Evolutionary conservation across 805 yeast species (phyloP).

Genomic region (Ogataea populi-albae): DNA sequence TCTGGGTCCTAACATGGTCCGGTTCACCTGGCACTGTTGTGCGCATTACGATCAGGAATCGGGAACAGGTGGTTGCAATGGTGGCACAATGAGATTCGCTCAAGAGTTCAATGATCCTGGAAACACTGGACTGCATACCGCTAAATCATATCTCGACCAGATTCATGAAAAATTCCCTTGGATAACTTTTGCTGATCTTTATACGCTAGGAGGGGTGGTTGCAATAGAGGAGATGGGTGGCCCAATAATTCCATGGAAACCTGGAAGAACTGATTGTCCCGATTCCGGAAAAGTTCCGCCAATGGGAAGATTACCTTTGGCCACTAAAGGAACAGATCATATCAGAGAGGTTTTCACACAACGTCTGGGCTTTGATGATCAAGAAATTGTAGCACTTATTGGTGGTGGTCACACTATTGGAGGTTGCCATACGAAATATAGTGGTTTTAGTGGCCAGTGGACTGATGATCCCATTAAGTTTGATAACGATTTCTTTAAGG

Average conservation of each 20-base stretch:
- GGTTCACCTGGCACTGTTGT: constrained; percentile 84
- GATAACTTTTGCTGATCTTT: constrained; percentile 76
- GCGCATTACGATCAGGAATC: constrained; percentile 70
- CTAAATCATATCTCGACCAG: constrained; percentile 53
- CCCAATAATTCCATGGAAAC: constrained; percentile 76
- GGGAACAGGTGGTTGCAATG: constrained; percentile 62
- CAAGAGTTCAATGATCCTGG: constrained; percentile 57
- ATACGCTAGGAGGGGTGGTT: constrained; percentile 74
- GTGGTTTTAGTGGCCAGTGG: constrained; percentile 53
- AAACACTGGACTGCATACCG: constrained; percentile 62
- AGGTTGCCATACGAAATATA: constrained; percentile 59
- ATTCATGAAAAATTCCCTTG: constrained; percentile 59
- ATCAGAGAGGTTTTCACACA: constrained; percentile 56
- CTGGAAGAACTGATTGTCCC: constrained; percentile 67
- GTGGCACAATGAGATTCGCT: constrained; percentile 61
- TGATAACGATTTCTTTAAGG: constrained; percentile 41
- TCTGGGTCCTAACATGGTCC: constrained; percentile 74
- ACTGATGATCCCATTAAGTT: constrained; percentile 39
- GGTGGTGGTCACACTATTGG: constrained; percentile 82
- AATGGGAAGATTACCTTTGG: constrained; percentile 74
- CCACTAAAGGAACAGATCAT: constrained; percentile 60
- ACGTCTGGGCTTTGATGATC: constrained; percentile 65
- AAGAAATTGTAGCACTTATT: constrained; percentile 68
- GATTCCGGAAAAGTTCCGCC: constrained; percentile 53
- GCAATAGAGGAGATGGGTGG: constrained; percentile 80